Percentiles rank a stretch among this genome's conserved stretches.
Conservation (phyloP, 2,329 filamentous ascomycete genomes). For the Graphiopsis chlorocephala region DNA sequence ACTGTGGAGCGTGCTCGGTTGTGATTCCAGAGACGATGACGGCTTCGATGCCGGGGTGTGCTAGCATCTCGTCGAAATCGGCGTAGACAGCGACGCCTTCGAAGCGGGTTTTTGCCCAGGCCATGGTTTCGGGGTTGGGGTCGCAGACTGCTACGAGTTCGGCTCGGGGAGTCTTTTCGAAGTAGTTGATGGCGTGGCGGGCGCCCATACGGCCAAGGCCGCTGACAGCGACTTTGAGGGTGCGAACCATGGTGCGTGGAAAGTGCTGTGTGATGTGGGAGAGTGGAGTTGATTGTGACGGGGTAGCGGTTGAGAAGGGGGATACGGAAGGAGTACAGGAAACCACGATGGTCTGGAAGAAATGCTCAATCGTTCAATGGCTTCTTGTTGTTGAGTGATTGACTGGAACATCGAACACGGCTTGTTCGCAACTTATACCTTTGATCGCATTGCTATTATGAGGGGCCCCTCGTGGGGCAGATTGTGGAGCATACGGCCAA, state of each 20-base stretch:
- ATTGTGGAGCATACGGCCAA: background rate
- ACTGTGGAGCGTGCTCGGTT: constrained; percentile 56
- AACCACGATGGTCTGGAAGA: background rate
- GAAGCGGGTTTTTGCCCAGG: constrained; percentile 52
- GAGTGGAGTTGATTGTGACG: background rate
- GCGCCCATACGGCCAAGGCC: constrained; percentile 52
- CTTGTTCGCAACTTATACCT: background rate
- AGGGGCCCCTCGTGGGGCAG: background rate
- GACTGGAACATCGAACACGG: background rate
- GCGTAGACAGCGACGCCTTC: constrained; percentile 53
- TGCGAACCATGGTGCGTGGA: constrained; percentile 32
- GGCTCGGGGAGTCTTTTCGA: constrained; percentile 45
- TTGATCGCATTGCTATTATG: background rate
- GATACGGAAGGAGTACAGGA: background rate
- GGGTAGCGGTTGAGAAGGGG: background rate
- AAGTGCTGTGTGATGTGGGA: background rate
- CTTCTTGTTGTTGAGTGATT: background rate
- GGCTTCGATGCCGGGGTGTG: constrained; percentile 54
- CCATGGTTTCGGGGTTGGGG: constrained; percentile 41
- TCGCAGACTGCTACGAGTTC: constrained; percentile 50
- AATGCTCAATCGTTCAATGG: background rate
- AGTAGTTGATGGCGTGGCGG: constrained; percentile 48
- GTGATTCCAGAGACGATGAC: constrained; percentile 56
- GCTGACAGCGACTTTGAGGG: constrained; percentile 45
- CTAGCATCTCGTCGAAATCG: constrained; percentile 57